phyloP scores from a whole-genome alignment of 192 early-diverging fungal genomes.

The Coemansia sp. region DNA sequence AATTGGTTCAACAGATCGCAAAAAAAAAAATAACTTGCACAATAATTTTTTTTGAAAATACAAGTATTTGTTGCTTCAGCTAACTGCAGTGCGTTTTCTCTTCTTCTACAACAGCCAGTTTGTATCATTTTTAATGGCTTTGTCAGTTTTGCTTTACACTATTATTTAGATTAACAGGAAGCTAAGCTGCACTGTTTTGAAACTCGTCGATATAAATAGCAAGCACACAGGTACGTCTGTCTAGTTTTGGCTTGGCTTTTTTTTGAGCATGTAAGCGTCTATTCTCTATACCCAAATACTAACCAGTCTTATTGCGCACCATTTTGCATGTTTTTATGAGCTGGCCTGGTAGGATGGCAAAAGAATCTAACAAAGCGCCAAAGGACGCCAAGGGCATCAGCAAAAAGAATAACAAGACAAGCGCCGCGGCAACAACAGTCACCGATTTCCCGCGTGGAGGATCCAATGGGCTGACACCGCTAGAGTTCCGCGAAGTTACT shows the following conservation, averaged over 20 bases:
- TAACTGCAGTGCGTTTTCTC: neutral
- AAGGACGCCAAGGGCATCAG: slow-evolving; percentile 6
- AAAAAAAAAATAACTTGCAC: too few species aligned
- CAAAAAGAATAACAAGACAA: slow-evolving; percentile 22
- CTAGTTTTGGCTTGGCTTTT: neutral
- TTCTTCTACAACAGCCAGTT: neutral
- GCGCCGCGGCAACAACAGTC: slow-evolving; percentile 35
- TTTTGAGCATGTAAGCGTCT: neutral
- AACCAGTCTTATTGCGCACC: neutral
- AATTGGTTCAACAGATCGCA: too few species aligned
- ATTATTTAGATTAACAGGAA: neutral
- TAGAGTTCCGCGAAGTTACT: slow-evolving; percentile 77
- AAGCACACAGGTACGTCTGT: neutral
- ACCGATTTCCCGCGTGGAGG: slow-evolving; percentile 86
- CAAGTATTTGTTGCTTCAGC: neutral
- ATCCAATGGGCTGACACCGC: slow-evolving; percentile 71
- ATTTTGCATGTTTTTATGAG: neutral
- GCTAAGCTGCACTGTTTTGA: neutral
- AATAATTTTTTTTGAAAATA: too few species aligned
- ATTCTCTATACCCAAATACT: neutral
- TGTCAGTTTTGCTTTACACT: neutral
- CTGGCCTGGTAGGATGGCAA: neutral
- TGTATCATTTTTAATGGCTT: neutral
- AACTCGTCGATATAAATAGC: neutral
- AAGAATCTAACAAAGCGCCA: slow-evolving; percentile 4